Conservation (phyloP, 176 grass and related monocot genomes). For the Triticum aestivum region IWGSC_CS_RefSeq_v2.1 NC_057806.1:623973317-623973816, state of each 20-base stretch:
- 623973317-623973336: background rate
- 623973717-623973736: background rate
- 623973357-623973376: background rate
- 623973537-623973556: background rate
- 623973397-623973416: background rate
- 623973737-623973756: too few species aligned
- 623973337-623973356: background rate
- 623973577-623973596: constrained; percentile 30
- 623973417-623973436: too few species aligned
- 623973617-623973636: constrained; percentile 21
- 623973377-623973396: background rate
- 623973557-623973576: background rate
- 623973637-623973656: constrained; percentile 39
- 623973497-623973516: background rate
- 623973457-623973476: background rate
- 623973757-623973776: too few species aligned
- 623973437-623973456: background rate
- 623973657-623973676: constrained; percentile 25
- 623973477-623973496: background rate
- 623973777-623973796: too few species aligned
- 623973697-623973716: constrained; percentile 25
- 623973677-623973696: constrained; percentile 13
- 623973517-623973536: constrained; percentile 11
- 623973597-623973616: constrained; percentile 14
- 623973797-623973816: too few species aligned